Evolutionary conservation across 257 asterid genomes (phyloP), one percentile per base, ranked within the genome.

Genomic region (Solanum gandarillasii): DNA sequence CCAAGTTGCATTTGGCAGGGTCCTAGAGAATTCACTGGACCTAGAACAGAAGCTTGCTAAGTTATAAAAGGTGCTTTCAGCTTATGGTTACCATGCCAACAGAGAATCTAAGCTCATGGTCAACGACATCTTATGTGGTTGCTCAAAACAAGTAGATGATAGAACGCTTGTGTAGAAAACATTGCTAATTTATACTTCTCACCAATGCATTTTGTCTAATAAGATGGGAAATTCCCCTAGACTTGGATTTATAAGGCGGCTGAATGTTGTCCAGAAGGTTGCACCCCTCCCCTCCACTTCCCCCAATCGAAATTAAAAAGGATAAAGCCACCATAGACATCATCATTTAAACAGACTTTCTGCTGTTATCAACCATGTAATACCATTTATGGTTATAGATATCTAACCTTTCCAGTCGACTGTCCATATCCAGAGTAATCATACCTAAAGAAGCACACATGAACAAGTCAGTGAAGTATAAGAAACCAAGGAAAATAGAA

Each of bases 381-480:
- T 72, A 23, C 25, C 43, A 72, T 34, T 72, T 32, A 72, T 72
- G 43, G 79, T 32, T 16, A 18, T 82, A 86, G 68, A 83, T 20
- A 91, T 89, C 98, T 92, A 62, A 97, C 99, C 99, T 97, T 97
- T 90, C 99, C 99, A 10, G 96, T 91, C 74, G 99, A 97, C 89
- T 90, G 98, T 68, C 99, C 99, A 89, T 96, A 97, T 84, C 99
- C 99, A 4, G 99, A 97, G 92, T 97, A 97, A 88, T 97, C 99
- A 90, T 96, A 96, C 94, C 99, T 97, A 89, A 58, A 87, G 9
- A 18, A 87, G 83, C 87, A 86, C 32, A 67, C 43, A 82, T n/a
- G 68, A 86, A 52, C 87, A 87, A 72, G 89, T 89, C 71, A 86
- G 90, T 84, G 72, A 81, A 87, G 71, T 48, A 35, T 20, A 60